These are phyloP conservation scores for Sclerotinia sclerotiorum DNA, from an alignment of 2,329 filamentous ascomycete genomes.

Conservation along the genomic window DNA sequence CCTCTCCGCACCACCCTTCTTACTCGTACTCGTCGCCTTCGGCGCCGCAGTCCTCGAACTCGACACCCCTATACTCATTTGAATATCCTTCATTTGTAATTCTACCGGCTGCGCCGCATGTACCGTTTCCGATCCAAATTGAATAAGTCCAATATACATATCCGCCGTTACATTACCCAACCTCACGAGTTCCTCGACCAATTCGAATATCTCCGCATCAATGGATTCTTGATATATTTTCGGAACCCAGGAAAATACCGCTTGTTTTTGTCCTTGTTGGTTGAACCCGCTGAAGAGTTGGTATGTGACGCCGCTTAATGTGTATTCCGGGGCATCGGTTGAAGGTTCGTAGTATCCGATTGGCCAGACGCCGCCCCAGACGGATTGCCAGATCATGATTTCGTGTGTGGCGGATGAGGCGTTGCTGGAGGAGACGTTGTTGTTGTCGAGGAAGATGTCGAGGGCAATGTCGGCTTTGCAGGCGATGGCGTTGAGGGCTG, in stretches of 20 bases:
- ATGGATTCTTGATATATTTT: conserved; percentile 11
- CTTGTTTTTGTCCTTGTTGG: conserved; percentile 18
- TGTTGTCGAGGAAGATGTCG: conserved; percentile 18
- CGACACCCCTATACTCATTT: conserved; percentile 9
- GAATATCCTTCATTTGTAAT: conserved; percentile 8
- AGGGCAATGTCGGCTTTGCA: conserved; percentile 23
- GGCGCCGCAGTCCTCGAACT: conserved; percentile 8
- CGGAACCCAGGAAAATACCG: conserved; percentile 13
- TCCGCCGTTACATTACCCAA: conserved; percentile 11
- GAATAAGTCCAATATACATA: conserved; percentile 16
- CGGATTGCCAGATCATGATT: conserved; percentile 22
- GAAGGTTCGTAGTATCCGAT: conserved; percentile 18
- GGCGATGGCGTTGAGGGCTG: not conserved
- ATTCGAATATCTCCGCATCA: conserved; percentile 8
- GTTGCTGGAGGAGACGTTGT: not conserved
- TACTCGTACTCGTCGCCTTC: conserved; percentile 9
- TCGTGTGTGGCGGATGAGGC: conserved; percentile 15
- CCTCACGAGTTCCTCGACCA: not conserved
- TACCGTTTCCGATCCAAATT: conserved; percentile 17
- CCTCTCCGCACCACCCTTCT: not conserved
- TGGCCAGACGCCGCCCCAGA: conserved; percentile 22
- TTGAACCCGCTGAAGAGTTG: conserved; percentile 12
- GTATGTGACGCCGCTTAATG: not conserved
- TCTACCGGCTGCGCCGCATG: not conserved
- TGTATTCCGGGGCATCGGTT: not conserved